Evolutionary conservation across 495 filamentous ascomycete genomes (phyloP).

Genomic region (Tuber brumale): DNA sequence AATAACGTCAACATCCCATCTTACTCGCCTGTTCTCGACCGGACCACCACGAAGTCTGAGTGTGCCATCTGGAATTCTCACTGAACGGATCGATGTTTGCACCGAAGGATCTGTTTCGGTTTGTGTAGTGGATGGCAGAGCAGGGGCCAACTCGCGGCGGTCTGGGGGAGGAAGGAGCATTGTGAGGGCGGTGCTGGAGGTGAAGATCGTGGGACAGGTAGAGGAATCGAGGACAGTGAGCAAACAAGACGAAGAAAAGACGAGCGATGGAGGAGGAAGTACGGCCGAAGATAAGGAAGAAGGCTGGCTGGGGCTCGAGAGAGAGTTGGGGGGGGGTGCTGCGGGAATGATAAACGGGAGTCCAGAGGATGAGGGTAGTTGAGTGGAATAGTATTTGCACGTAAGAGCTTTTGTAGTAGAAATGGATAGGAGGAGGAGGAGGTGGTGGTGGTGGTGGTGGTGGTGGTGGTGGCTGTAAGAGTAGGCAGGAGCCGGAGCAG

Average conservation of each 20-base stretch:
- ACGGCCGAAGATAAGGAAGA: conserved; percentile 35
- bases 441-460: neutral
- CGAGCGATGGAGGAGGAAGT: conserved; percentile 23
- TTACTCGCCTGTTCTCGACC: conserved; percentile 52
- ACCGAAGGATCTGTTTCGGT: conserved; percentile 30
- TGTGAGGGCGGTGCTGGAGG: conserved; percentile 15
- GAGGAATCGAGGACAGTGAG: conserved; percentile 26
- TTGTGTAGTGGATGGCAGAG: conserved; percentile 29
- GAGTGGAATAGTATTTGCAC: conserved; percentile 1
- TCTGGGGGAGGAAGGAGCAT: conserved; percentile 40
- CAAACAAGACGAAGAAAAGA: conserved; percentile 22
- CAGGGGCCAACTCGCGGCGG: conserved; percentile 32
- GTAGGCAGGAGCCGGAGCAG: neutral
- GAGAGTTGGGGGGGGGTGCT: conserved; percentile 15
- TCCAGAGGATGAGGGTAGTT: conserved; percentile 11
- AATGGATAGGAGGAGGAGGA: neutral
- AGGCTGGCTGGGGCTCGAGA: conserved; percentile 23
- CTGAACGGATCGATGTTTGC: conserved; percentile 32
- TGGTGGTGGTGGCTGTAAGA: neutral
- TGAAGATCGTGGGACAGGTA: conserved; percentile 23
- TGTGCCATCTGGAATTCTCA: conserved; percentile 38
- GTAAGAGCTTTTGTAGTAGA: neutral
- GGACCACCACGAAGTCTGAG: conserved; percentile 37
- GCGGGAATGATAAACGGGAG: conserved; percentile 25
- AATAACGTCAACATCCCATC: conserved; percentile 88